Base-by-base conservation (phyloP, 2,329 filamentous ascomycete species). In the Metarhizium robertsii region DNA sequence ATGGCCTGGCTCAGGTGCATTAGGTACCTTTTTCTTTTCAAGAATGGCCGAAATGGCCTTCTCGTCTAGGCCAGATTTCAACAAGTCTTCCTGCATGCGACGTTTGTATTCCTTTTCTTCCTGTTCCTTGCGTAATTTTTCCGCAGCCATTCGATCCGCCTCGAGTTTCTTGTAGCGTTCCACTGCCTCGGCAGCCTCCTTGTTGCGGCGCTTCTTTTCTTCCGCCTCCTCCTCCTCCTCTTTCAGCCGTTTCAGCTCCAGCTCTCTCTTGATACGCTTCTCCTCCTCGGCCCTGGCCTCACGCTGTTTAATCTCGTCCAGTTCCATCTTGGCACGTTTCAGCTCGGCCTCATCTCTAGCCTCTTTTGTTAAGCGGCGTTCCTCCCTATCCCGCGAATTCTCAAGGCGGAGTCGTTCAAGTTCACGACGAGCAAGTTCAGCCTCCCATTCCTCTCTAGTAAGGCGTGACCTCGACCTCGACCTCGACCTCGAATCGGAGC, bases 11-110 rank as follows among this genome's bases (percentile, higher is more conserved):
- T 58, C 49, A 20, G 57, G 51, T n/a, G 56, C 74, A 69, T 66
- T 65, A 16, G 69, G 64, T 7, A 74, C 65, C 64, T 77, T 79
- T 63, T 82, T 75, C 62, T 81, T 81, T 61, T 80, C 78, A 53
- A 85, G 66, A 58, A 86, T 79, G 20, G 80, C 80, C 46, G 75
- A 70, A 60, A 86, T 84, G 58, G 79, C 76, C 60, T 78, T 76
- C 62, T 84, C 80, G 61, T 79, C 76, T 46, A 86, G 70, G 2
- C 83, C 83, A 2, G 81, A 79, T 51, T 78, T 77, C 57, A 79
- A 68, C 42, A 86, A 70, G 52, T 84, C 77, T 59, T 84, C 79
- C 62, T 80, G 78, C 50, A 86, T 69, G 45, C 78, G 75, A 30
- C 72, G 71, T 63, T 79, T 75, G 61, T 81, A 84, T 61, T 84